Evolutionary conservation across 495 filamentous ascomycete genomes (phyloP), one percentile per base, ranked within the genome.

Genomic region (Apiosordaria backusii): DNA sequence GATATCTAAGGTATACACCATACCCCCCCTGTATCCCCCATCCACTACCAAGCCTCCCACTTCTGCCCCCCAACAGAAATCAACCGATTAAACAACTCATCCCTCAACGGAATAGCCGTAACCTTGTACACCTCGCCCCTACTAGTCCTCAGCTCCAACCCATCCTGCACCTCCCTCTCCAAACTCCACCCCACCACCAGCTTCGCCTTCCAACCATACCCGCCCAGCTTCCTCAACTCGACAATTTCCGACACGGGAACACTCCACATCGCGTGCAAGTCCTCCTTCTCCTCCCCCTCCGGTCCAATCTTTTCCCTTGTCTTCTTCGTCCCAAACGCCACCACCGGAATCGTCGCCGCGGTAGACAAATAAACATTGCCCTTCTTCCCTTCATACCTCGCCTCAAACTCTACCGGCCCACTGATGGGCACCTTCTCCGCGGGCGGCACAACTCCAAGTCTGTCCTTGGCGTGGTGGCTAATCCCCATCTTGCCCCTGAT

Each of bases 141-240:
- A 62, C 78, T 81, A 55, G 87, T 87, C 19, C 79, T 73, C 71
- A 96, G 86, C 68, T 92, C 82, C 71, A 96, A 65, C 13, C 92
- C 92, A 82, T 94, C 92, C 0, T 87, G 86, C 52, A 94, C 86
- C 74, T 94, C 89, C 65, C 88, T 83, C 3, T 87, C 88, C 63
- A 90, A 81, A 3, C 89, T 87, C 90, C 91, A 92, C 13, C 90
- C 91, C n/a, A 94, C 87, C 26, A 93, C 86, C 26, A 95, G 74
- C 78, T 92, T 95, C 9, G 88, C 87, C 78, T 96, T 96, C 92
- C 92, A 97, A 1, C 92, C 93, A 65, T 93, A 81, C 0, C 92
- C 92, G 10, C 92, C 92, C 2, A 92, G 80, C 80, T 96, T 96
- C 76, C 88, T 89, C 61, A 97, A 67, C 70, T 95, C 91, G 2